A percentile compares a stretch with the other conserved stretches of the same genome.
Evolutionary conservation across 1,284 basidiomycete genomes (phyloP).

Genomic region (Pseudozyma sp.): DNA sequence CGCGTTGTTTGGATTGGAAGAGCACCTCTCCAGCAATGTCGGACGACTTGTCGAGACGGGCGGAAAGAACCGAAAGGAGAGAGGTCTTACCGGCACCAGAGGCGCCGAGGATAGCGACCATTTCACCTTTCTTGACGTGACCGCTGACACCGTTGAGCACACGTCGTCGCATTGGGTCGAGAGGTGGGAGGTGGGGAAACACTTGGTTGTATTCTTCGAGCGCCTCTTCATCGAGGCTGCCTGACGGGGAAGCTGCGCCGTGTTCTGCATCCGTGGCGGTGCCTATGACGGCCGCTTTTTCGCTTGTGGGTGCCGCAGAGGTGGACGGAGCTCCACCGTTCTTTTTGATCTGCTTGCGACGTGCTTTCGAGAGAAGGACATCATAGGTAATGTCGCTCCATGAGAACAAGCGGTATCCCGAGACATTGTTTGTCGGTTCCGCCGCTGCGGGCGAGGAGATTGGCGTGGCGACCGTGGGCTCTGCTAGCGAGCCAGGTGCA

Average conservation of each 20-base stretch:
- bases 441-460: not conserved
- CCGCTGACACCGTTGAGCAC: conserved; percentile 51
- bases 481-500: not conserved
- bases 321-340: not conserved
- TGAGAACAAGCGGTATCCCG: conserved; percentile 24
- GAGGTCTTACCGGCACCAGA: conserved; percentile 59
- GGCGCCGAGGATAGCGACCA: conserved; percentile 57
- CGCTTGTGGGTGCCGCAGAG: not conserved
- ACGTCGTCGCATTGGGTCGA: conserved; percentile 38
- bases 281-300: conserved; percentile 8
- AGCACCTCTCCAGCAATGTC: conserved; percentile 45
- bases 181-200: conserved; percentile 37
- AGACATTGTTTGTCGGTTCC: not conserved
- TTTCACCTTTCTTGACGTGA: conserved; percentile 44
- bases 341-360: conserved; percentile 46
- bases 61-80: conserved; percentile 56
- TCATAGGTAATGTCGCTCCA: conserved; percentile 58
- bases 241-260: conserved; percentile 10
- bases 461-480: not conserved
- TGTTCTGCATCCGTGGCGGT: conserved; percentile 18
- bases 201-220: conserved; percentile 33
- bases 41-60: conserved; percentile 46
- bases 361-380: conserved; percentile 48
- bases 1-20: conserved; percentile 43
- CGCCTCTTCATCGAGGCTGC: conserved; percentile 3